phyloP scores from a whole-genome alignment of 768 basidiomycete species.

The Suillus americanus region DNA sequence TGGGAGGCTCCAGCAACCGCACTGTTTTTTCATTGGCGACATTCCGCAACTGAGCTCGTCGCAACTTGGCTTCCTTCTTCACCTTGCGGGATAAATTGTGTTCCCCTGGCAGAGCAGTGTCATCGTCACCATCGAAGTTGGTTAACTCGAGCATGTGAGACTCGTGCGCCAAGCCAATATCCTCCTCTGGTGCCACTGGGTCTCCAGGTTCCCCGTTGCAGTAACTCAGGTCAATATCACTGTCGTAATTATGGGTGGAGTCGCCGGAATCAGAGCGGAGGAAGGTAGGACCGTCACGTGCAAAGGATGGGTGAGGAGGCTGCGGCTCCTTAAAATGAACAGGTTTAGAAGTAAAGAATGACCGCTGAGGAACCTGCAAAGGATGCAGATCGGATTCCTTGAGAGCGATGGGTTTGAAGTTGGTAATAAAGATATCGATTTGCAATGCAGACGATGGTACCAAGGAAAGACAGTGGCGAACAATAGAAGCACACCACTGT shows the following conservation, averaged over 20 bases:
- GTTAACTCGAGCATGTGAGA: slow-evolving; percentile 63
- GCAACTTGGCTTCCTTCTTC: slow-evolving; percentile 60
- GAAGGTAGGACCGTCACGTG: slow-evolving; percentile 10
- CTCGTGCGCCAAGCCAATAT: slow-evolving; percentile 40
- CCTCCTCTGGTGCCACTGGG: slow-evolving; percentile 27
- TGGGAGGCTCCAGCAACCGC: background rate
- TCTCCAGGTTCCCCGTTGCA: slow-evolving; percentile 38
- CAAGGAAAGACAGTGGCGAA: slow-evolving; percentile 62
- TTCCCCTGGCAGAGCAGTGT: slow-evolving; percentile 58
- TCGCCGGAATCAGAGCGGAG: slow-evolving; percentile 19
- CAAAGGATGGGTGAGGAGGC: slow-evolving; percentile 36
- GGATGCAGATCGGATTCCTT: slow-evolving; percentile 9
- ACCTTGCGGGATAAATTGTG: slow-evolving; percentile 48
- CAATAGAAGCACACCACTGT: slow-evolving; percentile 69
- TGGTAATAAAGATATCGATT: slow-evolving; percentile 76
- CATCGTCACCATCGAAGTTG: slow-evolving; percentile 77
- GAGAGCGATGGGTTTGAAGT: slow-evolving; percentile 37
- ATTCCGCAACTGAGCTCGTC: slow-evolving; percentile 47
- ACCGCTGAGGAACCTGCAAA: slow-evolving; percentile 15
- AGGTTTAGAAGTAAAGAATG: slow-evolving; percentile 13
- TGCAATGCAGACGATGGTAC: slow-evolving; percentile 49
- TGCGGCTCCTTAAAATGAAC: slow-evolving; percentile 26
- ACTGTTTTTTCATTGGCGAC: slow-evolving; percentile 9
- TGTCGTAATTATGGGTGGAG: slow-evolving; percentile 32
- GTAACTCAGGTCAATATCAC: slow-evolving; percentile 42